These are phyloP conservation scores for Ilyonectria robusta DNA, from an alignment of 2,329 filamentous ascomycete genomes.

Conservation along the genomic window DNA sequence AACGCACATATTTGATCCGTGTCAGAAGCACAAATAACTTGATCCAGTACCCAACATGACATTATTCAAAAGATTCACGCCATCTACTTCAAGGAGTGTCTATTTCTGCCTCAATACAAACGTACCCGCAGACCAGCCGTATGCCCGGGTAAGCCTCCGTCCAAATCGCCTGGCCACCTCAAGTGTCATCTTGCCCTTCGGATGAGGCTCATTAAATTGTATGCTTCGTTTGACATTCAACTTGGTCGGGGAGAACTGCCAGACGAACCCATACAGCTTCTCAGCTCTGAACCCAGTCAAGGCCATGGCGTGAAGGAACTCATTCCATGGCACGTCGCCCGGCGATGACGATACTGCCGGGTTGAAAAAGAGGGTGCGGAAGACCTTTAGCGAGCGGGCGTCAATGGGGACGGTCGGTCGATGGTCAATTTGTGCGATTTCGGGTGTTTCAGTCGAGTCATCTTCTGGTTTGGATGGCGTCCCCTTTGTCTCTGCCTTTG, in stretches of 20 bases:
- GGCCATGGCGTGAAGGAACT: constrained; percentile 68
- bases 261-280: constrained; percentile 73
- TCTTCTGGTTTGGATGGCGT: neutral
- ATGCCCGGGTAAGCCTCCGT: constrained; percentile 63
- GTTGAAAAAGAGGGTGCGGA: constrained; percentile 59
- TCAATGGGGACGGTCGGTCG: constrained; percentile 47
- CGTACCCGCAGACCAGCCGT: constrained; percentile 64
- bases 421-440: neutral
- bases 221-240: constrained; percentile 64
- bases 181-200: constrained; percentile 65
- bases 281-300: constrained; percentile 64
- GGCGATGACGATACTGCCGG: constrained; percentile 53
- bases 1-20: too few species aligned
- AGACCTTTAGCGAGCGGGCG: constrained; percentile 52
- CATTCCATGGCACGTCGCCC: constrained; percentile 66
- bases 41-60: too few species aligned
- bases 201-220: constrained; percentile 74
- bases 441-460: neutral
- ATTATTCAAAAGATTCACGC: too few species aligned
- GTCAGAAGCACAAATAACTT: too few species aligned
- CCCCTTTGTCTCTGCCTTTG: constrained; percentile 42
- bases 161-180: constrained; percentile 61
- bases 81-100: too few species aligned
- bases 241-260: constrained; percentile 67
- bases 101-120: constrained; percentile 53